Evolutionary conservation across 2,329 filamentous ascomycete species (phyloP), one percentile per base, ranked within the genome.

Genomic region (Cryphonectria parasitica): DNA sequence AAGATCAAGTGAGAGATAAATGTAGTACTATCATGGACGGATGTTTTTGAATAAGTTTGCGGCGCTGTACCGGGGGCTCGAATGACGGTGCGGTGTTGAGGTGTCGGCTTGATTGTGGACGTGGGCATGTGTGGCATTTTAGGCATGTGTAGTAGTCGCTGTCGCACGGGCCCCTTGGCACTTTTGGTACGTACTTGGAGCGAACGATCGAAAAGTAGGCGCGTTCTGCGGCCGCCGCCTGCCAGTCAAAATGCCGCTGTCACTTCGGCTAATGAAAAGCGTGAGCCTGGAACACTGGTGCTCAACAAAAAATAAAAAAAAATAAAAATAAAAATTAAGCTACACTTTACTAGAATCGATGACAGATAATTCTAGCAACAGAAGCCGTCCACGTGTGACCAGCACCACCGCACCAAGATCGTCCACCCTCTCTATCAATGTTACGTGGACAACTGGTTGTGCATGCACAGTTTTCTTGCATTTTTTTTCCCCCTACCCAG

Each of bases 91-190:
- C 61, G 61, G 15, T 64, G 61, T 64, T 64, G 61, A 43, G 61
- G 41, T 43, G 61, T 64, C 17, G 61, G 34, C 39, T 45, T 43
- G 36, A 39, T 10, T 25, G 36, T 64, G 63, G 63, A 64, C 63
- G 63, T 49, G 63, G 43, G 63, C 63, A 31, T 64, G 61, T 64
- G 62, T 64, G 41, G 63, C 43, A 64, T 49, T 49, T 64, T 64
- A 49, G 63, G 43, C 63, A 36, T 64, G 63, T 49, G 45, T 49
- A 49, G 45, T 52, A 64, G 63, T 64, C 28, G 41, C 43, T 52
- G 63, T 64, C 41, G 63, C 63, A 64, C 63, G 63, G 63, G 43
- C 63, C 63, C n/a, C 61, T 39, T 39, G 31, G 61, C 34, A 25
- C 36, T 45, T 3, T 25, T 28, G 22, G 63, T 64, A 64, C 61